Evolutionary conservation across 2,329 filamentous ascomycete species (phyloP).

Genomic region (Trichoderma sp.): DNA sequence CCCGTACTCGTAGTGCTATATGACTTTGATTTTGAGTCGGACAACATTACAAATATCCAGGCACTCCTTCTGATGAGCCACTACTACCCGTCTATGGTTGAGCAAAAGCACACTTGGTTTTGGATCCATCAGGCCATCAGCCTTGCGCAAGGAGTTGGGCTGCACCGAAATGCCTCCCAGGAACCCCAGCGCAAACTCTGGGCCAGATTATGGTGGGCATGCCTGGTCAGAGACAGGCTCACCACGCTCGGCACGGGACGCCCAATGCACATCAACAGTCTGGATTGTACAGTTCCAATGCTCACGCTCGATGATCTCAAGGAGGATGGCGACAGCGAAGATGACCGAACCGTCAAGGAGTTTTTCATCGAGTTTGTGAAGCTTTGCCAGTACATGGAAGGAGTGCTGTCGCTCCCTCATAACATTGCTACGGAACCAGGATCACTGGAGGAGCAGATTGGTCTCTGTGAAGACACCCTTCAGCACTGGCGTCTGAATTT

Average conservation of each 20-base stretch:
- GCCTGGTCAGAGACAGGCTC: conserved; percentile 26
- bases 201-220: conserved; percentile 28
- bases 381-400: conserved; percentile 28
- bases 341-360: conserved; percentile 24
- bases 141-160: conserved; percentile 25
- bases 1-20: conserved; percentile 22
- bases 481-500: conserved; percentile 15
- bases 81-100: conserved; percentile 27
- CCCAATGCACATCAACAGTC: conserved; percentile 28
- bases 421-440: not conserved
- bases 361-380: conserved; percentile 27
- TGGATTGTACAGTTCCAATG: conserved; percentile 26
- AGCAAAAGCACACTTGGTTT: conserved; percentile 29
- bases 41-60: conserved; percentile 26
- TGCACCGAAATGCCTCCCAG: conserved; percentile 22
- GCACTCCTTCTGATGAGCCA: conserved; percentile 27
- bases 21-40: conserved; percentile 26
- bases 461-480: conserved; percentile 23
- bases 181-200: conserved; percentile 24
- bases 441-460: conserved; percentile 19
- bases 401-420: conserved; percentile 24
- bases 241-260: conserved; percentile 27
- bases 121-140: conserved; percentile 28
- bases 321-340: conserved; percentile 24
- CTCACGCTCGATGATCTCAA: conserved; percentile 23